Conservation (phyloP, 805 yeast genomes). For the Lipomyces kockii region DNA sequence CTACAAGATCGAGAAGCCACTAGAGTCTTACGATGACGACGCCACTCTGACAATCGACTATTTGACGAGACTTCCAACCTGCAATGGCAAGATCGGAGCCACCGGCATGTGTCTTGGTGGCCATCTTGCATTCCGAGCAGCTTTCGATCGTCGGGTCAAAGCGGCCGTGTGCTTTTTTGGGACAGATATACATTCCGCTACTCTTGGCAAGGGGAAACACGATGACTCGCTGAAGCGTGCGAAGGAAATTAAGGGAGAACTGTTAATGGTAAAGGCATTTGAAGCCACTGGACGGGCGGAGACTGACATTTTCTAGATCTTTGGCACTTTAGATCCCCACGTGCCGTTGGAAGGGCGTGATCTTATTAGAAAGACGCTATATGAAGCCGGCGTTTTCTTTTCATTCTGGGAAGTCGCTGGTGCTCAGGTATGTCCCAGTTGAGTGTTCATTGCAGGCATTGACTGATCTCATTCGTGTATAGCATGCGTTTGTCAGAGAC, state of each 20-base stretch:
- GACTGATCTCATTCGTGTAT: constrained; percentile 41
- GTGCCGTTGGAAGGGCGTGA: constrained; percentile 81
- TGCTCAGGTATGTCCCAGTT: constrained; percentile 48
- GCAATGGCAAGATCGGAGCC: constrained; percentile 75
- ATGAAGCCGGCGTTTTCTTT: constrained; percentile 63
- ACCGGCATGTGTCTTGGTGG: constrained; percentile 91
- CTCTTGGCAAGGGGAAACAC: constrained; percentile 64
- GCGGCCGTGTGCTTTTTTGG: constrained; percentile 80
- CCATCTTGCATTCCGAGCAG: constrained; percentile 73
- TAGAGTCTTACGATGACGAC: constrained; percentile 78
- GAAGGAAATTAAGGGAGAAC: constrained; percentile 59
- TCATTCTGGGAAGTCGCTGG: constrained; percentile 76
- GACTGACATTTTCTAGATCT: constrained; percentile 47
- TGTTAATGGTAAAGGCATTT: constrained; percentile 49
- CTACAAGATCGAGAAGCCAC: constrained; percentile 67
- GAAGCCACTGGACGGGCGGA: background rate
- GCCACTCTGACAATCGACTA: constrained; percentile 66
- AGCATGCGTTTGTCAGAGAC: constrained; percentile 82
- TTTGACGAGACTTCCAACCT: constrained; percentile 60
- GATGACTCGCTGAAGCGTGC: constrained; percentile 69
- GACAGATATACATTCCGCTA: constrained; percentile 74
- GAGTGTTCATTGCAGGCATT: background rate
- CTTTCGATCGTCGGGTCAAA: constrained; percentile 63
- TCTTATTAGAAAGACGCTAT: constrained; percentile 62
- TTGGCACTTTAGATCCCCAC: constrained; percentile 79